Base-by-base conservation (phyloP, 2,329 filamentous ascomycete species). In the Verticillium albo-atrum region DNA sequence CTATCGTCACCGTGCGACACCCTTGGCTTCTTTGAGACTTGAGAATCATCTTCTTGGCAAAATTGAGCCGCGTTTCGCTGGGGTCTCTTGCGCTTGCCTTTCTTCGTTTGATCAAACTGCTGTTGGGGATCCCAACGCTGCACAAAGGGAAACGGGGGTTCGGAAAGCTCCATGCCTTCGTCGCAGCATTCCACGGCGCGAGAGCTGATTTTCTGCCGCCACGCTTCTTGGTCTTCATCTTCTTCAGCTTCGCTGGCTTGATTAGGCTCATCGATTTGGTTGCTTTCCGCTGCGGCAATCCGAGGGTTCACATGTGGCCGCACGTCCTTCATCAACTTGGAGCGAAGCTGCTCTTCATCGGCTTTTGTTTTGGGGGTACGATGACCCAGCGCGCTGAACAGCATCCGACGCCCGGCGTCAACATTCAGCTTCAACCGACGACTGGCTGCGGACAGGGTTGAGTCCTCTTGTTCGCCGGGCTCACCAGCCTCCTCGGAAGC, bases 91-190 rank as follows among this genome's bases (percentile, higher is more conserved):
- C 77, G 75, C 63, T 79, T 84, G 37, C 72, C 73, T 26, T 74
- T 73, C 42, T 71, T 72, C 51, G 63, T 63, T 4, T 66, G 68
- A 2, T 71, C 70, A 56, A 68, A 75, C 71, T 84, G 81, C 67
- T 93, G 90, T 62, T 92, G 88, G 3, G 85, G 82, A 72, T 96
- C 91, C 94, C 93, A 97, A 54, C 90, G 84, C 72, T 97, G 92
- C 17, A 90, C 80, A 71, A 97, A 97, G 0, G 93, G 93, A 68
- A 96, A 97, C 0, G 93, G 91, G 0, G 94, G 93, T 34, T 90
- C 83, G 57, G 84, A 89, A 53, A 96, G 78, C 32, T 82, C 76
- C 42, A 91, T 76, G 5, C 81, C 83, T 30, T 90, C 83, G n/a
- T 90, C 82, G 62, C 87, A 85, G 73, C 93, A 97, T 71, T 98